Base-by-base conservation (phyloP, 805 yeast species). In the Dipodascus geniculatus region DNA sequence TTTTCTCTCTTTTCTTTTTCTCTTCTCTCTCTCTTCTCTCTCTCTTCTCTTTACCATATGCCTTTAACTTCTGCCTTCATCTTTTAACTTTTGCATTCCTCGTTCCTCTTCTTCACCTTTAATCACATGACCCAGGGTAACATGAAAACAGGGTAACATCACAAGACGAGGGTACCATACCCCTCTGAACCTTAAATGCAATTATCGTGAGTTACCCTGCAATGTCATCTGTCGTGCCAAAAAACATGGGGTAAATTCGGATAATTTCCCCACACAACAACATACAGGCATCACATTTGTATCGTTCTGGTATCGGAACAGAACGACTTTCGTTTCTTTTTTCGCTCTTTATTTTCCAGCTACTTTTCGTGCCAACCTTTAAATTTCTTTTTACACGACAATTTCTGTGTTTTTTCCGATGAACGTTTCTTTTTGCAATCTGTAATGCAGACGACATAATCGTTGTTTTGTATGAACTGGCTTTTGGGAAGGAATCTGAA, bases 401-500 rank as follows among this genome's bases (percentile, higher is more conserved):
- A 28, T 28, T 28, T 28, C 33, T 6, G 33, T 28, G 33, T 28
- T 28, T 28, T 28, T 28, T 28, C 33, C 33, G 33, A 28, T 6
- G 33, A 6, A 11, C 6, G 11, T 28, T 28, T 28, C 33, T 28
- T 28, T 28, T 28, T 60, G 9, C 59, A 6, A 28, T 28, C 11
- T 28, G 6, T 28, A 6, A 28, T 28, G 11, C 33, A 28, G 11
- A 28, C 6, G 33, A 11, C 6, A 28, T 6, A 28, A 28, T 28
- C 11, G 11, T 28, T 28, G 6, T 28, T 28, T 28, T 28, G n/a
- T n/a, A n/a, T n/a, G n/a, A n/a, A n/a, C n/a, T n/a, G n/a, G n/a
- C n/a, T n/a, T n/a, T n/a, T n/a, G n/a, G n/a, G n/a, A n/a, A n/a
- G n/a, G n/a, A n/a, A n/a, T n/a, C n/a, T n/a, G n/a, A n/a, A n/a